phyloP scores from a whole-genome alignment of 202 grass and related monocot species.

The Carex sylvatica region DNA sequence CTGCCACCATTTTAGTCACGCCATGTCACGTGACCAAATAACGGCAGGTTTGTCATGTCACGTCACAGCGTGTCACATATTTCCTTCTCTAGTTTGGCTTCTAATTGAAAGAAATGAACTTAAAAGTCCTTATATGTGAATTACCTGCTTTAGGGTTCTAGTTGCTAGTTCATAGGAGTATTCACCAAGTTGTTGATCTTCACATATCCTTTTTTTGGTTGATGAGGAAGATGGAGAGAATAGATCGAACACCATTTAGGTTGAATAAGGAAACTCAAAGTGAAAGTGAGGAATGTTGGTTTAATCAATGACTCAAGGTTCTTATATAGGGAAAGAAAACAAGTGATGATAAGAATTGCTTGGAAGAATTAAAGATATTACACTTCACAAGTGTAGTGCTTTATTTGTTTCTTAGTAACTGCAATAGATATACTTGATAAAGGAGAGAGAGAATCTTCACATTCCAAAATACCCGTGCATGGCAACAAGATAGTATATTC shows the following conservation, averaged over 20 bases:
- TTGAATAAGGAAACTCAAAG: neutral
- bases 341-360: neutral
- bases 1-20: no score
- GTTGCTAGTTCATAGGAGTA: no score
- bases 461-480: constrained; percentile 8
- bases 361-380: neutral
- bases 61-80: no score
- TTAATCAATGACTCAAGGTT: neutral
- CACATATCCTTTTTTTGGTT: neutral
- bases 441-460: neutral
- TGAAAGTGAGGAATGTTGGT: neutral
- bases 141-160: no score
- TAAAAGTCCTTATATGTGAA: no score
- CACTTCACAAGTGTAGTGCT: neutral
- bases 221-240: neutral
- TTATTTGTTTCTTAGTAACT: neutral
- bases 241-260: neutral
- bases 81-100: no score
- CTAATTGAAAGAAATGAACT: no score
- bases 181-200: neutral
- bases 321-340: neutral
- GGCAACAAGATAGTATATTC: neutral
- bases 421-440: neutral
- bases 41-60: no score
- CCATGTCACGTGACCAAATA: no score